Percentiles rank a stretch among this genome's conserved stretches.
These are phyloP conservation scores for Myxozyma melibiosi DNA, from an alignment of 805 yeast genomes.

Conservation along the genomic window DNA sequence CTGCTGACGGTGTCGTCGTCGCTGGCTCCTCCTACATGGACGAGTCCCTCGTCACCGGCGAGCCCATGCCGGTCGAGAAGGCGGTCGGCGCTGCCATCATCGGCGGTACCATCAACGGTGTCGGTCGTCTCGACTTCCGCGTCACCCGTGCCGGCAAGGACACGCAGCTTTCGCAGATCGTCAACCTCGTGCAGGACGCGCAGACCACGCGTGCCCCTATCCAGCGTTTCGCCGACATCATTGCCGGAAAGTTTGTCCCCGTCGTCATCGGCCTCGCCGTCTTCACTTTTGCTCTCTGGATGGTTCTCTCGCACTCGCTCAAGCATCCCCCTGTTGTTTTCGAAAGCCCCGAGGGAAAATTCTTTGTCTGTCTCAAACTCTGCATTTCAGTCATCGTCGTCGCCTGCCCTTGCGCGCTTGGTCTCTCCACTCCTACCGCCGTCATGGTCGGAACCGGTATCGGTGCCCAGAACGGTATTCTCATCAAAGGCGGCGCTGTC, in stretches of 20 bases:
- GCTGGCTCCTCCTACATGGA: conserved; percentile 82
- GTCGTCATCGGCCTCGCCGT: conserved; percentile 62
- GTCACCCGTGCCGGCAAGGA: conserved; percentile 76
- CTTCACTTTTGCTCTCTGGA: conserved; percentile 69
- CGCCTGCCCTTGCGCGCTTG: conserved; percentile 98
- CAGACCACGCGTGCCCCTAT: conserved; percentile 88
- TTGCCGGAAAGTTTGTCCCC: conserved; percentile 87
- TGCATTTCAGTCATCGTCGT: conserved; percentile 93
- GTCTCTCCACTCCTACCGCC: conserved; percentile 97
- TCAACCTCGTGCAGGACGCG: conserved; percentile 82
- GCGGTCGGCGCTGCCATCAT: conserved; percentile 61
- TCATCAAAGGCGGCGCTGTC: conserved; percentile 91
- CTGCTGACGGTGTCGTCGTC: conserved; percentile 85
- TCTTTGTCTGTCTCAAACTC: conserved; percentile 70
- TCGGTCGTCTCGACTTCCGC: conserved; percentile 66
- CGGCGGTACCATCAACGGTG: conserved; percentile 90
- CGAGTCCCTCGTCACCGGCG: conserved; percentile 92
- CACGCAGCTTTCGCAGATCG: conserved; percentile 86
- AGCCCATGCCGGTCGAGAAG: conserved; percentile 75
- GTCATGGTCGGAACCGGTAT: conserved; percentile 99
- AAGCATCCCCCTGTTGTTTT: conserved; percentile 54
- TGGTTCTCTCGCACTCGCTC: conserved; percentile 45
- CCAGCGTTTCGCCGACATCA: conserved; percentile 80
- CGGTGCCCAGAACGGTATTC: conserved; percentile 85
- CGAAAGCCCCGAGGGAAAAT: conserved; percentile 51